Evolutionary conservation across 306 rosid genomes (phyloP).

Genomic region (Malus sieversii): DNA sequence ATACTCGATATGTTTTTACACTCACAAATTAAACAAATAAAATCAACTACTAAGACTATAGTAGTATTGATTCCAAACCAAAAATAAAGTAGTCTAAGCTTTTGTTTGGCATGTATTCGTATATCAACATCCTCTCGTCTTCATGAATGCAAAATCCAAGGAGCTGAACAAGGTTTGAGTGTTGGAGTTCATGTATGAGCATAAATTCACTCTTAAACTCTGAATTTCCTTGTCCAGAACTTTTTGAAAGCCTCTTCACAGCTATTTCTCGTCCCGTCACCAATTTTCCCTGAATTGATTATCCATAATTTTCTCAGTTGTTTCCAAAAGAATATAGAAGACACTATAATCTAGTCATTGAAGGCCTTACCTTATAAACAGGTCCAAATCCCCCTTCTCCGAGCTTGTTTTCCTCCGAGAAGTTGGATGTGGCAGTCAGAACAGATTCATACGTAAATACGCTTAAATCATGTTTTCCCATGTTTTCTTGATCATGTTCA

Average conservation of each 20-base stretch:
- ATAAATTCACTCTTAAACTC: slow-evolving; percentile 7
- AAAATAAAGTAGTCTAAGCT: slow-evolving; percentile 26
- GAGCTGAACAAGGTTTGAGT: slow-evolving; percentile 20
- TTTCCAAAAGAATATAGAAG: no score
- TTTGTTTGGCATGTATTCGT: neutral
- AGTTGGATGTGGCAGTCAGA: neutral
- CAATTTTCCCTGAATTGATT: slow-evolving; percentile 2
- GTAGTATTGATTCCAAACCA: neutral
- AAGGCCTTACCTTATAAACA: neutral
- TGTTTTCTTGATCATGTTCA: neutral
- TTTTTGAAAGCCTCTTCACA: slow-evolving; percentile 9
- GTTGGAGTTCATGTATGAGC: neutral
- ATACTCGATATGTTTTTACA: no score
- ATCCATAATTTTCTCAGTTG: neutral
- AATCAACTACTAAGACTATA: neutral
- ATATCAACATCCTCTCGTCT: slow-evolving; percentile 20
- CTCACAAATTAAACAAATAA: neutral
- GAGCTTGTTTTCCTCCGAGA: slow-evolving; percentile 1
- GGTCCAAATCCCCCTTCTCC: slow-evolving; percentile 5
- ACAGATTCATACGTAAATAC: slow-evolving; percentile 14
- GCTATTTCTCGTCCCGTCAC: slow-evolving; percentile 2
- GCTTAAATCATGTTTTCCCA: slow-evolving; percentile 1
- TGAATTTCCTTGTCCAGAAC: slow-evolving; percentile 18
- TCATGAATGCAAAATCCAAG: slow-evolving; percentile 20
- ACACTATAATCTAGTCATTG: no score